These are phyloP conservation scores for Vitis labrusca DNA, from an alignment of 164 flowering plant genomes.

Conservation along the genomic window DNA sequence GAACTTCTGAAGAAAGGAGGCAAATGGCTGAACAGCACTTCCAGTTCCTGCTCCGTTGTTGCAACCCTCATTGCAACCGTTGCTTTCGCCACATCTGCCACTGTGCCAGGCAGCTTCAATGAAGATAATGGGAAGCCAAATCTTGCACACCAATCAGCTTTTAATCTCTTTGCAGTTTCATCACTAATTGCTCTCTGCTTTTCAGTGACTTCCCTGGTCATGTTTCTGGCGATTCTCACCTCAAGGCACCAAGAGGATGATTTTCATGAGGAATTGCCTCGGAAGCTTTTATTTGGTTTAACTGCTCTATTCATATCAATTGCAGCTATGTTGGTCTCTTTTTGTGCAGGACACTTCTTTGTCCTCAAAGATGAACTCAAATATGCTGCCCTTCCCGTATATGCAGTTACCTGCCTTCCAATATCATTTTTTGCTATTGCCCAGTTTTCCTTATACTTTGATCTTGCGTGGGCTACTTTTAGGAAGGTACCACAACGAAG, in stretches of 20 bases:
- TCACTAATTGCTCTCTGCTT: conserved; percentile 26
- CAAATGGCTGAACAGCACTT: conserved; percentile 25
- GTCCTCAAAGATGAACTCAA: conserved; percentile 1
- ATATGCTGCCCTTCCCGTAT: conserved; percentile 4
- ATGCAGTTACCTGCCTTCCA: conserved; percentile 11
- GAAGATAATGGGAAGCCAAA: conserved; percentile 16
- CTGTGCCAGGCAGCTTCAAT: conserved; percentile 25
- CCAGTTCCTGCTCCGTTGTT: conserved; percentile 25
- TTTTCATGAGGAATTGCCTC: conserved; percentile 16
- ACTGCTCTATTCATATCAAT: conserved; percentile 23
- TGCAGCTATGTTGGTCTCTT: conserved; percentile 23
- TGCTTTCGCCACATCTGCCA: conserved; percentile 23
- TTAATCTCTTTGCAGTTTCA: conserved; percentile 17
- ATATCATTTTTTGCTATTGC: conserved; percentile 3
- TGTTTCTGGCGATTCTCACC: conserved; percentile 24
- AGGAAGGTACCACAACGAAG: conserved; percentile 11
- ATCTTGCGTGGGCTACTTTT: conserved; percentile 12
- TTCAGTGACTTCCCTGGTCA: conserved; percentile 22
- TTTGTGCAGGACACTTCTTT: conserved; percentile 22
- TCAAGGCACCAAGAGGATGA: conserved; percentile 18
- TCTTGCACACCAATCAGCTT: conserved; percentile 6
- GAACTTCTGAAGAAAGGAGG: neutral
- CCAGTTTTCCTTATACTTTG: conserved; percentile 19
- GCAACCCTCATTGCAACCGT: conserved; percentile 32
- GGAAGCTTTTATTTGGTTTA: conserved; percentile 25